Percentiles rank a stretch among this genome's conserved stretches.
phyloP scores from a whole-genome alignment of 2,329 filamentous ascomycete genomes.

The Hypoxylon sp. region DNA sequence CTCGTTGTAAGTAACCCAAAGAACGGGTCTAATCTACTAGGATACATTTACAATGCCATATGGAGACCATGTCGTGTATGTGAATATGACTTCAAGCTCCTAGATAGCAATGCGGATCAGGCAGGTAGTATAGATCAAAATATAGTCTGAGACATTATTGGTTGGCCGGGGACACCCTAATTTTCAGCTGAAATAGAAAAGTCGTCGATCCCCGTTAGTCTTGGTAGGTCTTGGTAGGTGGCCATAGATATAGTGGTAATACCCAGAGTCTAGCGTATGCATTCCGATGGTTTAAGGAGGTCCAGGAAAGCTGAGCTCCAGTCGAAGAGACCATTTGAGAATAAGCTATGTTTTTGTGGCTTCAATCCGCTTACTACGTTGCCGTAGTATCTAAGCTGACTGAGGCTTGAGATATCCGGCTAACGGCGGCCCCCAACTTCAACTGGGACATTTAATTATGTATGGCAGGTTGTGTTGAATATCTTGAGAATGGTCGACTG shows the following conservation, averaged over 20 bases:
- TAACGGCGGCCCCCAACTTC: not conserved
- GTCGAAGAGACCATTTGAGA: not conserved
- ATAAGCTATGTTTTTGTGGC: not conserved
- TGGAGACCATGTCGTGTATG: not conserved
- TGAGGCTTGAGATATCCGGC: not conserved
- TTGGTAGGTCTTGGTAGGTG: conserved; percentile 26
- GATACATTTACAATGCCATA: not conserved
- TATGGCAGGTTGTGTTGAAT: not conserved
- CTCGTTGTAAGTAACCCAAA: not conserved
- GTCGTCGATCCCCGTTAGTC: conserved; percentile 27
- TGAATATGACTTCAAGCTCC: not conserved
- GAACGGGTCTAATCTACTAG: not conserved
- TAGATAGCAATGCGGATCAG: not conserved
- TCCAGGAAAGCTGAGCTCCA: not conserved
- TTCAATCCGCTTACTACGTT: conserved; percentile 28
- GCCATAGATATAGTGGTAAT: conserved; percentile 7
- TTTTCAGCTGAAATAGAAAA: conserved; percentile 26
- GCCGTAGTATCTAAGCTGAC: not conserved
- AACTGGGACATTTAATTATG: not conserved
- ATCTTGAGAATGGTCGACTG: not conserved
- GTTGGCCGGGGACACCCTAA: not conserved
- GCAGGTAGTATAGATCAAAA: conserved; percentile 25
- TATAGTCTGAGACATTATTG: conserved; percentile 1
- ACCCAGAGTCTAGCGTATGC: conserved; percentile 8
- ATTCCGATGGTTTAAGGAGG: not conserved